Evolutionary conservation across 1,284 basidiomycete genomes (phyloP), one percentile per base, ranked within the genome.

Genomic region (Puccinia sorghi): DNA sequence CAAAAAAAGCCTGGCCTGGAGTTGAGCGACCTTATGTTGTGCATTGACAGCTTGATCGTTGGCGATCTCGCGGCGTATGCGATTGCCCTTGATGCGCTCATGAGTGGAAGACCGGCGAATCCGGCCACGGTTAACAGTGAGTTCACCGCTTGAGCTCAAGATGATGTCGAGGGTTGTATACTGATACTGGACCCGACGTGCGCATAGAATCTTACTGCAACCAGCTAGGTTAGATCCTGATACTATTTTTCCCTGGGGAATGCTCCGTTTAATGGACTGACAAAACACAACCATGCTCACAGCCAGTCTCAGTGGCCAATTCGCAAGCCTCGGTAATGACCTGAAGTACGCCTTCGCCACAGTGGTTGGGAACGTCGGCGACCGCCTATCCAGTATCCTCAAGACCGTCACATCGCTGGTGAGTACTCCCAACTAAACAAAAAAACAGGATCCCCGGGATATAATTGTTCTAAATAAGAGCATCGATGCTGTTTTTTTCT

Each of bases 51-150:
- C 37, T 46, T 32, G 3, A 52, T 67, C 17, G 50, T 76, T 12
- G 59, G 37, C 13, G 73, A 76, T 76, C 11, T 54, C 20, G 73
- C 27, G 32, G 41, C 48, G 8, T 76, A 22, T 50, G 61, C 43
- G 5, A 43, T 67, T 32, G 73, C 50, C 11, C 50, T 64, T 0
- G 48, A 54, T 67, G 73, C 63, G 41, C 52, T 76, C 25, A 39
- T 67, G 59, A 48, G 50, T 41, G 73, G 73, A 52, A 32, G 73
- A 76, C 73, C 73, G 7, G 73, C 63, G 22, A 76, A 52, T n/a
- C 46, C 50, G 2, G 39, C 48, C 6, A 56, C 25, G 12, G 32
- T 76, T 37, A 63, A 76, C 27, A n/a, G 73, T 76, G 39, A 76
- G 73, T 39, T n/a, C 12, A n/a, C 22, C n/a, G 43, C 22, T 12